phyloP scores from a whole-genome alignment of 1,284 basidiomycete species.

The Trichosporon sp. region DNA sequence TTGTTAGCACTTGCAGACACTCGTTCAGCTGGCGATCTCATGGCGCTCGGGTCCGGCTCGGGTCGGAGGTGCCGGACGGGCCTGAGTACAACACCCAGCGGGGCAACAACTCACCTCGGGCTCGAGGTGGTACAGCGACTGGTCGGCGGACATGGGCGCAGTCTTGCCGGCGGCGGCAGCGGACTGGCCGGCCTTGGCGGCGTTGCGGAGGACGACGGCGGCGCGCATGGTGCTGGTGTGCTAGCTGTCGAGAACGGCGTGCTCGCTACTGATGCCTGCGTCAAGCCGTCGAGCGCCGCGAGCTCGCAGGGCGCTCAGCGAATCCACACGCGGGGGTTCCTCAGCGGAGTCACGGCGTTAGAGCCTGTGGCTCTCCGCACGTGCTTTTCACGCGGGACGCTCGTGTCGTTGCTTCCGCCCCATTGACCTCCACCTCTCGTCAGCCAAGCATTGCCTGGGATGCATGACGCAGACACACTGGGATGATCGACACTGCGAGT shows the following conservation, averaged over 20 bases:
- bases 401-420: neutral
- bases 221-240: slow-evolving; percentile 30
- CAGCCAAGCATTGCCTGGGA: neutral
- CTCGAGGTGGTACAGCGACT: slow-evolving; percentile 81
- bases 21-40: too few species aligned
- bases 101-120: slow-evolving; percentile 63
- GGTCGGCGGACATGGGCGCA: slow-evolving; percentile 65
- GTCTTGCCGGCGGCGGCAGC: slow-evolving; percentile 46
- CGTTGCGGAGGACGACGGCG: slow-evolving; percentile 44
- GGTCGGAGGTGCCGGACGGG: neutral
- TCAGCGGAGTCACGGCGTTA: slow-evolving; percentile 22
- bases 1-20: slow-evolving; percentile 24
- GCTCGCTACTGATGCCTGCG: slow-evolving; percentile 7
- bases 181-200: slow-evolving; percentile 37
- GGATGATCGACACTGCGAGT: neutral
- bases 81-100: neutral
- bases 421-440: slow-evolving; percentile 8
- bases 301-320: slow-evolving; percentile 2
- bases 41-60: neutral
- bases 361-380: slow-evolving; percentile 14
- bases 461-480: neutral
- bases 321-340: slow-evolving; percentile 17
- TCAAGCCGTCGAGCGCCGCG: neutral
- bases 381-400: neutral
- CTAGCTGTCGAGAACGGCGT: slow-evolving; percentile 11